Base-by-base conservation (phyloP, 1,139 yeast genomes). In the Lodderomyces parapsilosis region DNA sequence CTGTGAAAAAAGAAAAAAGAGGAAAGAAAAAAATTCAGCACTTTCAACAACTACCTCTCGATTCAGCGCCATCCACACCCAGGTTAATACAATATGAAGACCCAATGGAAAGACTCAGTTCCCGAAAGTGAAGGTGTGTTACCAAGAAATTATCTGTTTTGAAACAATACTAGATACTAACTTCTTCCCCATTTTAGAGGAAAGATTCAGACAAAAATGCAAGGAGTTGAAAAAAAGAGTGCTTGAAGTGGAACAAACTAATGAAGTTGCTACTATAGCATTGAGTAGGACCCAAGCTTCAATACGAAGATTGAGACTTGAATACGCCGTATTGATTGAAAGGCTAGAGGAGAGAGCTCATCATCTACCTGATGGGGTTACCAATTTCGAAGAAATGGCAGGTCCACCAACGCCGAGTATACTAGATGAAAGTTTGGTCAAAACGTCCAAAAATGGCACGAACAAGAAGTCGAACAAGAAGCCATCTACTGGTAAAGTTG, bases 321-420 rank as follows among this genome's bases (percentile, higher is more conserved):
- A 93, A 59, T 85, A 94, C 55, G 80, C 91, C 1, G 71, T 91
- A 23, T 66, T 93, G 40, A 65, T 91, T 40, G 97, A 93, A 58
- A 74, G 89, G 50, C 74, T 93, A 36, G 97, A 91, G 57, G 74
- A 74, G 7, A 71, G 83, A 45, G 75, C 78, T 0, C 49, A 59
- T 6, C 55, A 58, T 33, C 51, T 66, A 36, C 74, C 75, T 4
- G 65, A 62, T 32, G 68, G 63, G 6, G 57, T 58, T 6, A 52
- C 53, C 28, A 60, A 60, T 14, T 57, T 56, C 44, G 75, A 71
- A 52, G 72, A 68, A 47, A 67, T 71, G 70, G 64, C 74, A 3
- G 65, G 73, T 8, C 76, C 77, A 1, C 74, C 74, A 20, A 59
- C 66, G 1, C 76, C 76, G 6, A 57, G 58, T 41, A 52, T 67